These are phyloP conservation scores for Gnomoniopsis smithogilvyi DNA, from an alignment of 2,329 filamentous ascomycete species.

Conservation along the genomic window DNA sequence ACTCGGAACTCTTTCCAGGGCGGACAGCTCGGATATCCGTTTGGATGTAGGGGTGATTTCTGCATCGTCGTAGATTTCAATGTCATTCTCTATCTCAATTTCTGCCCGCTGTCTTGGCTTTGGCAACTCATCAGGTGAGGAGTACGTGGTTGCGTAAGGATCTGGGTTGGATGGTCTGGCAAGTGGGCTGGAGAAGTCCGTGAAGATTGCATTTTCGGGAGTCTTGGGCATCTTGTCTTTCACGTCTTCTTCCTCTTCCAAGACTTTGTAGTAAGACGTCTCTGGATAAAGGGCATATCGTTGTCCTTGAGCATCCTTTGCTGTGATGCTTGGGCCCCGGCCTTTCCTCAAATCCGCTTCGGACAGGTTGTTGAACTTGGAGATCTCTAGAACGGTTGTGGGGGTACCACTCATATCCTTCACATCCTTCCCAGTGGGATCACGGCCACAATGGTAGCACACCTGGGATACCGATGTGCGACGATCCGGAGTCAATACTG, in stretches of 20 bases:
- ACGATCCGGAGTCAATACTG: not conserved
- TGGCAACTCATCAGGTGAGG: not conserved
- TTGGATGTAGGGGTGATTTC: not conserved
- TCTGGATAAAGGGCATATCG: slow-evolving; percentile 1
- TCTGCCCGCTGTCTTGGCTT: not conserved
- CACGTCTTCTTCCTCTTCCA: not conserved
- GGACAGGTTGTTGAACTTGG: not conserved
- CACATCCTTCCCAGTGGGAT: not conserved
- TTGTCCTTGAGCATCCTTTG: slow-evolving; percentile 1
- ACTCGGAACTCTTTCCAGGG: not conserved
- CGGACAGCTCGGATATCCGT: not conserved
- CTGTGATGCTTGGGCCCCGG: not conserved
- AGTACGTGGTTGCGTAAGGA: not conserved
- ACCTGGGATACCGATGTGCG: not conserved
- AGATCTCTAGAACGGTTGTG: not conserved
- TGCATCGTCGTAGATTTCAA: not conserved
- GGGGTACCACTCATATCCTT: not conserved
- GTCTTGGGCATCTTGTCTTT: not conserved
- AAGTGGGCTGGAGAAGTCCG: not conserved
- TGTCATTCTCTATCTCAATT: not conserved
- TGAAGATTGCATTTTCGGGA: not conserved
- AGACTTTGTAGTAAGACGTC: not conserved
- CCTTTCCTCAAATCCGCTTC: not conserved
- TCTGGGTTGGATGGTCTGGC: not conserved
- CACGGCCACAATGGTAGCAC: slow-evolving; percentile 3